A percentile compares a stretch with the other conserved stretches of the same genome.
These are phyloP conservation scores for Silene conica DNA, from an alignment of 148 eudicot genomes.

Conservation along the genomic window DNA sequence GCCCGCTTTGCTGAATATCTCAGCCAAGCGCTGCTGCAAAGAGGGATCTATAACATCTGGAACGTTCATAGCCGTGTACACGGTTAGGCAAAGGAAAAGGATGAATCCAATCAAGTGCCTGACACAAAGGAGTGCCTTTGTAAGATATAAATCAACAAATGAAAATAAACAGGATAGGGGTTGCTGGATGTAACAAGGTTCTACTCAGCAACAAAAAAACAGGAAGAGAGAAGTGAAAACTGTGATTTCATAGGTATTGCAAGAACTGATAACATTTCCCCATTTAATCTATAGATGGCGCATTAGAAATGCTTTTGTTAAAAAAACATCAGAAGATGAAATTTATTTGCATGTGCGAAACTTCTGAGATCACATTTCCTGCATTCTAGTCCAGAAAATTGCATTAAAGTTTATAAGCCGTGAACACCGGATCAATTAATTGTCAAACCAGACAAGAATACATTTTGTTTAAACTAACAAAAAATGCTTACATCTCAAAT, in stretches of 20 bases:
- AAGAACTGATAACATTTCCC: neutral
- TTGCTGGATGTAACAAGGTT: neutral
- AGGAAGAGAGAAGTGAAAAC: neutral
- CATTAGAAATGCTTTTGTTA: neutral
- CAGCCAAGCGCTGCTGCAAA: conserved; percentile 45
- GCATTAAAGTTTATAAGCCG: neutral
- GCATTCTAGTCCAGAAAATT: neutral
- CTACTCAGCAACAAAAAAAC: neutral
- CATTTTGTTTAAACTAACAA: neutral
- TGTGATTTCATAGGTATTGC: neutral
- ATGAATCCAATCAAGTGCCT: conserved; percentile 97
- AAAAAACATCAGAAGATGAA: neutral
- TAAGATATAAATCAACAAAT: neutral
- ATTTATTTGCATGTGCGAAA: neutral
- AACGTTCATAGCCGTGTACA: conserved; percentile 73
- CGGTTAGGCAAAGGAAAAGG: conserved; percentile 72
- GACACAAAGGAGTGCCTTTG: conserved; percentile 24
- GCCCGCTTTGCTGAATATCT: conserved; percentile 60
- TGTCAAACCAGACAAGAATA: neutral
- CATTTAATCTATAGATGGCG: neutral
- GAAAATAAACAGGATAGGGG: neutral
- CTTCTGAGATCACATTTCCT: neutral
- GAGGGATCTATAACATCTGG: conserved; percentile 59
- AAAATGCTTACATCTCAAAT: neutral
- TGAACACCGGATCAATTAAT: neutral